Percentiles rank a stretch among this genome's conserved stretches.
These are phyloP conservation scores for Cadophora gregata DNA, from an alignment of 2,329 filamentous ascomycete genomes.

Conservation along the genomic window DNA sequence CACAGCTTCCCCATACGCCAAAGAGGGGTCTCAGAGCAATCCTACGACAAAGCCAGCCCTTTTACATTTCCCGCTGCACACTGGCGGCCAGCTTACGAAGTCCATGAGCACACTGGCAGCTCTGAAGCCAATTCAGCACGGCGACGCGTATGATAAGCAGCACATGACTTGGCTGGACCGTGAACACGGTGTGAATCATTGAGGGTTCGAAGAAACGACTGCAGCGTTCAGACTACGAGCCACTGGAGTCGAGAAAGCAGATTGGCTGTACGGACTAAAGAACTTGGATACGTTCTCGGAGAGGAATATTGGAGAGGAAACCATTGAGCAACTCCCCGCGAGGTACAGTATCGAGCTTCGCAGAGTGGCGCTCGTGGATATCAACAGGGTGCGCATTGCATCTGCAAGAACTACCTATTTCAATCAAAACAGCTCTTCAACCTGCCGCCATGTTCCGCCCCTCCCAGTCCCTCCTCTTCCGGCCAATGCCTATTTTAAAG, in stretches of 20 bases:
- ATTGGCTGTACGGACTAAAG: no score
- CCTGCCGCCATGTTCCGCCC: slow-evolving; percentile 54
- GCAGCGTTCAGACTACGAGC: background rate
- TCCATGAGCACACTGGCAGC: background rate
- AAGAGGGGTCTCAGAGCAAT: slow-evolving; percentile 1
- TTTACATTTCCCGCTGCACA: background rate
- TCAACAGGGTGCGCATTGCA: background rate
- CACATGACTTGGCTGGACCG: background rate
- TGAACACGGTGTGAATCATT: background rate
- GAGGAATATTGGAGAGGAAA: background rate
- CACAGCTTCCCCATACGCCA: background rate
- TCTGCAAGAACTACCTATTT: background rate
- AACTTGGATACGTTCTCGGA: no score
- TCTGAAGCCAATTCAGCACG: background rate
- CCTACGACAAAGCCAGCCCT: background rate
- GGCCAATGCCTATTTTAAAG: slow-evolving; percentile 51
- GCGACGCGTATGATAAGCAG: background rate
- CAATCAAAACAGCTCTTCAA: background rate
- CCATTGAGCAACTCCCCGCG: background rate
- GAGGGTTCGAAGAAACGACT: background rate
- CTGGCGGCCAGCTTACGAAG: background rate
- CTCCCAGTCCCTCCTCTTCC: slow-evolving; percentile 53
- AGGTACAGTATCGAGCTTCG: background rate
- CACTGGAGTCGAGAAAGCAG: background rate
- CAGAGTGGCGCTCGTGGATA: background rate